Percentiles rank a stretch among this genome's conserved stretches.
Evolutionary conservation across 2,329 filamentous ascomycete genomes (phyloP).

Genomic region (Colletotrichum magnum): DNA sequence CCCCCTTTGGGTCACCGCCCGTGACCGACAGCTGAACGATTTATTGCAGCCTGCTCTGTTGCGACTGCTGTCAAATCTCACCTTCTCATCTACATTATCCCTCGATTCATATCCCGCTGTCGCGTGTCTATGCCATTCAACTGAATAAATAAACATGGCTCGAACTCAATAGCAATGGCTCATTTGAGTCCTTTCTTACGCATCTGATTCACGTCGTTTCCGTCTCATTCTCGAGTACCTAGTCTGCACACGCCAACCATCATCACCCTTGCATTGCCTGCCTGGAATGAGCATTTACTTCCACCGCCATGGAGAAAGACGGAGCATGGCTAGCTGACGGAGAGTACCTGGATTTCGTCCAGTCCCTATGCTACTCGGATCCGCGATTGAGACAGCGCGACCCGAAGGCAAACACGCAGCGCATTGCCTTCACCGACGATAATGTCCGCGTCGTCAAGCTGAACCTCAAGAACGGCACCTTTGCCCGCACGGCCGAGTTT

Average conservation of each 20-base stretch:
- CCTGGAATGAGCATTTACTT: background rate
- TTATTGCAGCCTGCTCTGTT: constrained; percentile 17
- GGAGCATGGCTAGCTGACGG: constrained; percentile 34
- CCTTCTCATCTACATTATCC: background rate
- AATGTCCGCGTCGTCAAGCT: constrained; percentile 41
- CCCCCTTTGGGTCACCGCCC: constrained; percentile 19
- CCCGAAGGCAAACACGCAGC: constrained; percentile 42
- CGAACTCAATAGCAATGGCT: background rate
- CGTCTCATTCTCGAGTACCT: background rate
- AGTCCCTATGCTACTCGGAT: constrained; percentile 39
- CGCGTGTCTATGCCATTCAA: background rate
- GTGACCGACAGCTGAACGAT: background rate
- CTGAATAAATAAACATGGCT: constrained; percentile 15
- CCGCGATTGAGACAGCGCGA: constrained; percentile 42
- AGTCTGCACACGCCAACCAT: too few species aligned
- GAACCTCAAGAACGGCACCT: constrained; percentile 32
- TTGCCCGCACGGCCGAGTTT: constrained; percentile 33
- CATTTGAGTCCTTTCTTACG: background rate
- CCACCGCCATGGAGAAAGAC: constrained; percentile 29
- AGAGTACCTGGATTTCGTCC: constrained; percentile 37
- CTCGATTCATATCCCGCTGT: background rate
- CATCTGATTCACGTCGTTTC: background rate
- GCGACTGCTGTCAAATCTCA: background rate
- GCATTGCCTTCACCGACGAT: constrained; percentile 40
- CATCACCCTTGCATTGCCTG: background rate